Base-by-base conservation (phyloP, 2,329 filamentous ascomycete genomes). In the Hypoxylon sp. region DNA sequence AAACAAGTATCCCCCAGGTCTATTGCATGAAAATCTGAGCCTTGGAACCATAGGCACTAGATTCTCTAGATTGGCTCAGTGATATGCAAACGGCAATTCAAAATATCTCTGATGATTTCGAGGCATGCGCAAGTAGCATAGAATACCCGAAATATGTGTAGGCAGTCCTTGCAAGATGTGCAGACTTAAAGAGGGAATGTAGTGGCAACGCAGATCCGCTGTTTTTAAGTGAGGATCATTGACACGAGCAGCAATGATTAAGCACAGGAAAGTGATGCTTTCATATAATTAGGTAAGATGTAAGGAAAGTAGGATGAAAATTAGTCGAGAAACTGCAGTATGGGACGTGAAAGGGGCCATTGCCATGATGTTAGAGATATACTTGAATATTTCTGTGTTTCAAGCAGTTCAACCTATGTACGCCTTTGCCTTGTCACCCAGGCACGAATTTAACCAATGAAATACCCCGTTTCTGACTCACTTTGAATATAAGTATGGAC, bases 341-440 rank as follows among this genome's bases (percentile, higher is more conserved):
- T 30, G 42, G 20, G 3, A 30, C 22, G 30, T 20, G 9, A 12
- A 44, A 44, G n/a, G 14, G 42, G n/a, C n/a, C n/a, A 9, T 54
- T 32, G 38, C n/a, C n/a, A n/a, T 24, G 33, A 12, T 33, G 32
- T 22, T 38, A 20, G 4, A 38, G 40, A 22, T 46, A 30, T 14
- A 24, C 36, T 45, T 16, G 24, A n/a, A 32, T 46, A 22, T 24
- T 50, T 42, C 9, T 49, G 33, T 38, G 12, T 45, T 45, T 8
- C 2, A 20, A 11, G 26, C 20, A 52, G 16, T 42, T 65, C 32
- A 36, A 59, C 48, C 50, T 58, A 49, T 53, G 46, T 58, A 49
- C 56, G 46, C 53, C 58, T 62, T 66, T 69, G 67, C 54, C 70
- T 70, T 71, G 69, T 71, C 70, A 72, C 54, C 45, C 16, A 22